A percentile compares a stretch with the other conserved stretches of the same genome.
These are phyloP conservation scores for Salicornia ramosissima DNA, from an alignment of 148 eudicot species.

Conservation along the genomic window DNA sequence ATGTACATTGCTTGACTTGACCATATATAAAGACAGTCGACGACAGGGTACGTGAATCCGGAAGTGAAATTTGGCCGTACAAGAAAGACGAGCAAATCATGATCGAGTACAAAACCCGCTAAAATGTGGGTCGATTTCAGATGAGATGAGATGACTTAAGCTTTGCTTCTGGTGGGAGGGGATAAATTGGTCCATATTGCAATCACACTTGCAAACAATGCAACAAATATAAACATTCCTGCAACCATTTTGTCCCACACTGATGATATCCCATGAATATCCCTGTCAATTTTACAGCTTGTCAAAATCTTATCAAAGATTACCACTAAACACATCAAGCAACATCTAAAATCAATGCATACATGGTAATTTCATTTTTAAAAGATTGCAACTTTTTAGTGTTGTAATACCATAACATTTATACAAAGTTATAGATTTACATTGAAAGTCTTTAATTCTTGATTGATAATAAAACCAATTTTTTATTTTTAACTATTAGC, in stretches of 20 bases:
- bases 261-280: conserved; percentile 59
- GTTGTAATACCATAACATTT: too few relatives aligned
- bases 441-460: too few relatives aligned
- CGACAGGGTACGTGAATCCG: not conserved
- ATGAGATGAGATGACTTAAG: not conserved
- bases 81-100: not conserved
- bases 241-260: conserved; percentile 47
- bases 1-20: conserved; percentile 8
- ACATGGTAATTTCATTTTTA: too few relatives aligned
- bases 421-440: too few relatives aligned
- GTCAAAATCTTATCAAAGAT: too few relatives aligned
- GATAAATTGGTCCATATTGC: conserved; percentile 54
- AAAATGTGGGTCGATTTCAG: not conserved
- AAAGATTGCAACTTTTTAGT: too few relatives aligned
- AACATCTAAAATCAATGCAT: too few relatives aligned
- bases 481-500: too few relatives aligned
- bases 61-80: not conserved
- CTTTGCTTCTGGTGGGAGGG: conserved; percentile 13
- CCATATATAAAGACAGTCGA: too few relatives aligned
- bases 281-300: conserved; percentile 42
- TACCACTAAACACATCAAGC: too few relatives aligned
- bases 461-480: too few relatives aligned
- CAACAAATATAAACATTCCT: conserved; percentile 41
- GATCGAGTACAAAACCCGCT: not conserved
- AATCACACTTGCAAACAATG: conserved; percentile 47